Conservation (phyloP, 2,329 filamentous ascomycete species). For the Cercospora canescens region DNA sequence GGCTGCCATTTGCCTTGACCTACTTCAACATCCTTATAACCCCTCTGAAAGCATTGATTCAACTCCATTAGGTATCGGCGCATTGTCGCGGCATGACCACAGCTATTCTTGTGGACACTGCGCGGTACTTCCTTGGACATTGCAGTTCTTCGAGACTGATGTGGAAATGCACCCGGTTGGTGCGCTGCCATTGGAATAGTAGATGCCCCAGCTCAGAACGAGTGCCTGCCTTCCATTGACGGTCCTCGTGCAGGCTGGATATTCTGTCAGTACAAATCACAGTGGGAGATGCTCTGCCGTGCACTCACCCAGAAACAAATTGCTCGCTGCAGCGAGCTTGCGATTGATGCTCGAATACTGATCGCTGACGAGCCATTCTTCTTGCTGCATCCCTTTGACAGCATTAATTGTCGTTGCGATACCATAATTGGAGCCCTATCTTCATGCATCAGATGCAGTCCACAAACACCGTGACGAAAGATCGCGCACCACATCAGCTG, state of each 20-base stretch:
- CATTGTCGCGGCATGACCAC: not conserved
- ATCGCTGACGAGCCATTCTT: conserved; percentile 8
- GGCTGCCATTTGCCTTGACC: not conserved
- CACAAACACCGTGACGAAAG: not conserved
- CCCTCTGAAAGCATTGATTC: not conserved
- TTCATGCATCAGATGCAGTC: not conserved
- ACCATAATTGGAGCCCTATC: conserved; percentile 9
- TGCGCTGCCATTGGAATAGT: not conserved
- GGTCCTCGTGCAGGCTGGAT: conserved; percentile 14
- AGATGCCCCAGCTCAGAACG: conserved; percentile 6
- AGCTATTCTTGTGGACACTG: not conserved
- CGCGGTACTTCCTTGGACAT: conserved; percentile 9
- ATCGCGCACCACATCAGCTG: conserved; percentile 1
- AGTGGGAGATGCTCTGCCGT: too few relatives aligned
- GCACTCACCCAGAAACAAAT: conserved; percentile 12
- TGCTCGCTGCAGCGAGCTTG: conserved; percentile 9
- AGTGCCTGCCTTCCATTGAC: conserved; percentile 10
- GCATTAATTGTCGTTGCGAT: conserved; percentile 9
- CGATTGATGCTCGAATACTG: not conserved
- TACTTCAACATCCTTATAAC: not conserved
- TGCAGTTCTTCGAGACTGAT: conserved; percentile 11
- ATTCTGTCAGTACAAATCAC: not conserved
- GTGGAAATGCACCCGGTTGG: conserved; percentile 13
- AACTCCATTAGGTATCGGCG: not conserved
- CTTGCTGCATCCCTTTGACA: conserved; percentile 3